Conservation (phyloP, 208 protist genomes). For the Trypanosomatidae sp. region DNA sequence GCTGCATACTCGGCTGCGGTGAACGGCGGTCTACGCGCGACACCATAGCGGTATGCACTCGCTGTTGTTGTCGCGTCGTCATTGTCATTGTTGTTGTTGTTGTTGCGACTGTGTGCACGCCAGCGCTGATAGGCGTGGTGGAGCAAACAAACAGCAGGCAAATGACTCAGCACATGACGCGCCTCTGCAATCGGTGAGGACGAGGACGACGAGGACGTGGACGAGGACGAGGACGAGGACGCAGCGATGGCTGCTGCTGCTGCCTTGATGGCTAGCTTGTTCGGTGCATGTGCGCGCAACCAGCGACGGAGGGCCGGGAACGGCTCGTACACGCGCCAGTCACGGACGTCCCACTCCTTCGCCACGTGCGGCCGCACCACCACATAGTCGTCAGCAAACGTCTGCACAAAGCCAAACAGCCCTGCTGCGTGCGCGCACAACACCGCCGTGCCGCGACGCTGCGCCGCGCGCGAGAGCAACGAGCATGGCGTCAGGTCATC, state of each 20-base stretch:
- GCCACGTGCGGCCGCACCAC: constrained; percentile 33
- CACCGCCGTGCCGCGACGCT: constrained; percentile 31
- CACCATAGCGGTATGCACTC: neutral
- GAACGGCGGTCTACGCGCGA: constrained; percentile 1
- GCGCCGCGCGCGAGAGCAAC: constrained; percentile 8
- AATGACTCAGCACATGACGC: no score
- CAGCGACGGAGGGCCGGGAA: constrained; percentile 64
- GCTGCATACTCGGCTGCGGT: constrained; percentile 4
- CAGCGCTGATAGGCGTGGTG: constrained; percentile 43
- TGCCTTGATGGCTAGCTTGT: constrained; percentile 4
- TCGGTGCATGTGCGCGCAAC: constrained; percentile 32
- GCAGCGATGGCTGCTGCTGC: constrained; percentile 7
- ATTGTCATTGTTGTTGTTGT: no score
- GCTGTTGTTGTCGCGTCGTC: no score
- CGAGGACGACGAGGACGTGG: no score
- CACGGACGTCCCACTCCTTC: constrained; percentile 28
- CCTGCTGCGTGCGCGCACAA: constrained; percentile 74
- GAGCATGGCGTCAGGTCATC: constrained; percentile 17
- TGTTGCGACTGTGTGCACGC: no score
- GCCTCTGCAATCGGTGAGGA: no score
- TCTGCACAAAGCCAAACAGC: constrained; percentile 82
- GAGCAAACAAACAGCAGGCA: constrained; percentile 84
- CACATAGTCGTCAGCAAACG: constrained; percentile 28
- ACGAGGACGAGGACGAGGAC: no score
- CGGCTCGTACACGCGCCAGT: constrained; percentile 86